Evolutionary conservation across 345 rosid genomes (phyloP).

Genomic region (Lepidium sativum): DNA sequence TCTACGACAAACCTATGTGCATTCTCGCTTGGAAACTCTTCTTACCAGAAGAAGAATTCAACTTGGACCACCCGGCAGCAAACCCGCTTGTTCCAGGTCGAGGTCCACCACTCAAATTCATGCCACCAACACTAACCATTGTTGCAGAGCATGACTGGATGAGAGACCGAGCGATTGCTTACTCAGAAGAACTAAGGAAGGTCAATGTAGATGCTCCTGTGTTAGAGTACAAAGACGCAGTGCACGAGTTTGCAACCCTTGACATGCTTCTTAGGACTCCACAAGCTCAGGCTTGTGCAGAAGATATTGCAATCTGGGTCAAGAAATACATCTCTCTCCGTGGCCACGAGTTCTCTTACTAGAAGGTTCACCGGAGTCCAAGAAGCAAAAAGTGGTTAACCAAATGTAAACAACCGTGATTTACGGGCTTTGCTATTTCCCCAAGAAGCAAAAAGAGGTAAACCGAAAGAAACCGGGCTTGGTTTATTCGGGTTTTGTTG

Average conservation of each 20-base stretch:
- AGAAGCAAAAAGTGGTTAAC: not conserved
- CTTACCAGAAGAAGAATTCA: constrained; percentile 67
- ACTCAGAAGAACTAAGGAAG: constrained; percentile 79
- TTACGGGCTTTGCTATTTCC: not conserved
- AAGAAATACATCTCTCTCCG: constrained; percentile 81
- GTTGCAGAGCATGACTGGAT: constrained; percentile 97
- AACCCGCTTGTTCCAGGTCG: constrained; percentile 69
- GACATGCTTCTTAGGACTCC: constrained; percentile 87
- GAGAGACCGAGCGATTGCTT: constrained; percentile 94
- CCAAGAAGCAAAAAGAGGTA: not conserved
- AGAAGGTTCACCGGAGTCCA: not conserved
- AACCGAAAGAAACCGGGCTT: not conserved
- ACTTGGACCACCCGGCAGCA: constrained; percentile 75
- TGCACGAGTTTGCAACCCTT: constrained; percentile 91
- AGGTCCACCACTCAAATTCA: constrained; percentile 71
- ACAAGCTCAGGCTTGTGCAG: constrained; percentile 87
- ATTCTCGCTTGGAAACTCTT: constrained; percentile 84
- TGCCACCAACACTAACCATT: constrained; percentile 91
- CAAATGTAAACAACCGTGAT: not conserved
- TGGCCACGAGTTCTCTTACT: constrained; percentile 90
- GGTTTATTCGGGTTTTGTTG: not conserved
- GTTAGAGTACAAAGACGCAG: constrained; percentile 87
- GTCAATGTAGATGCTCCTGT: constrained; percentile 87
- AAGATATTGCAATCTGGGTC: constrained; percentile 88
- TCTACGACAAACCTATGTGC: constrained; percentile 80